These are phyloP conservation scores for Coemansia aciculifera DNA, from an alignment of 192 early-diverging fungal species.

Conservation along the genomic window DNA sequence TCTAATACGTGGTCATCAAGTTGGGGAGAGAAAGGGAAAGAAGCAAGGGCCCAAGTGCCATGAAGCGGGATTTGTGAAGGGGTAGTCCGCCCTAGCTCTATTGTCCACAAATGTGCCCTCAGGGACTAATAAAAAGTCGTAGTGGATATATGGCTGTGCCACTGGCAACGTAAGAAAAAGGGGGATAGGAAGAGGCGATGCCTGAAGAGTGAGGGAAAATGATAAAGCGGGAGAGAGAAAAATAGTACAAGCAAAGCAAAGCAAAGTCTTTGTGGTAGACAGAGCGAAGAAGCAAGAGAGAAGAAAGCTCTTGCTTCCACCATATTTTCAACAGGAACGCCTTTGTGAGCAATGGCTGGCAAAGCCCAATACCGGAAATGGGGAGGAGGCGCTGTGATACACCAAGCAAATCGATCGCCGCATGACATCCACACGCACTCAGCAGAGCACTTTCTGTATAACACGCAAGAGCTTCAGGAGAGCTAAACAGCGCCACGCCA, in stretches of 20 bases:
- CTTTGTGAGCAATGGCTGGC: not conserved
- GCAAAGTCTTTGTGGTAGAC: not conserved
- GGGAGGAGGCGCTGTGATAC: slow-evolving; percentile 11
- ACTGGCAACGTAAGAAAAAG: not conserved
- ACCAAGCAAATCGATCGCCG: slow-evolving; percentile 10
- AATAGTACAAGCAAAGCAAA: slow-evolving; percentile 2
- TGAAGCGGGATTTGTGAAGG: slow-evolving; percentile 2
- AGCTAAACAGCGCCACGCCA: not conserved
- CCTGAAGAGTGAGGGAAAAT: not conserved
- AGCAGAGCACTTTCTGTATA: not conserved
- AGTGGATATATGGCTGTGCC: not conserved
- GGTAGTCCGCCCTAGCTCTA: not conserved
- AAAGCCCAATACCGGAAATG: slow-evolving; percentile 9
- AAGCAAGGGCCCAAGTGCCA: not conserved
- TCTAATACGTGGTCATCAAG: not conserved
- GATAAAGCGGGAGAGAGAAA: not conserved
- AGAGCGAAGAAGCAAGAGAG: not conserved
- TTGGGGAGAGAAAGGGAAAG: not conserved
- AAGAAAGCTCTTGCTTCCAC: not conserved
- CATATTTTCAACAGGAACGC: not conserved
- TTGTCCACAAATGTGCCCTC: slow-evolving; percentile 5
- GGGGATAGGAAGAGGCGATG: not conserved
- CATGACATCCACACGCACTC: not conserved
- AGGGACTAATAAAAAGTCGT: not conserved
- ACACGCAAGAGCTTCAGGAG: not conserved